Conservation (phyloP, 1,284 basidiomycete species). For the Acaromyces ingoldii region DNA sequence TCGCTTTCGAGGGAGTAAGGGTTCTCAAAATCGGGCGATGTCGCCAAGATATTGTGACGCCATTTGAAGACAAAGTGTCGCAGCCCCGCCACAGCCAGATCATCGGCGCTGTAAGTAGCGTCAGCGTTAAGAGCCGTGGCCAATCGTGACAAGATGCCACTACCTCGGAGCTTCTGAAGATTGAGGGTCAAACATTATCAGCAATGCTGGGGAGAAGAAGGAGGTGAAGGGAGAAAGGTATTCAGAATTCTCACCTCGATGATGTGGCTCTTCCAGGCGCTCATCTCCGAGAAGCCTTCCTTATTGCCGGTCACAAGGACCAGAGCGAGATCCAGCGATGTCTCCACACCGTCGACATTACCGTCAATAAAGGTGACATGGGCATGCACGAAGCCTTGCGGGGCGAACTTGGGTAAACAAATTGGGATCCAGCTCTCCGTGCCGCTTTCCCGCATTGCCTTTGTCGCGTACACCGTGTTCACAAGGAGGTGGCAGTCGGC, state of each 20-base stretch:
- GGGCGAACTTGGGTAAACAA: slow-evolving; percentile 90
- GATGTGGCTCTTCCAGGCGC: slow-evolving; percentile 15
- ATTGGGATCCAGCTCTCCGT: slow-evolving; percentile 88
- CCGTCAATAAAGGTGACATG: slow-evolving; percentile 70
- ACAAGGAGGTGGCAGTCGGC: slow-evolving; percentile 52
- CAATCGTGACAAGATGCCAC: too few species aligned
- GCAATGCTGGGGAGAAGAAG: too few species aligned
- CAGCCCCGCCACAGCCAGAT: slow-evolving; percentile 76
- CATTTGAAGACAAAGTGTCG: slow-evolving; percentile 94
- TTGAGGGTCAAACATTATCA: too few species aligned
- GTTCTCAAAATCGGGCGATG: slow-evolving; percentile 72
- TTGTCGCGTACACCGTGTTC: slow-evolving; percentile 58
- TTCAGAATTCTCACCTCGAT: neutral
- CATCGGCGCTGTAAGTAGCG: slow-evolving; percentile 50
- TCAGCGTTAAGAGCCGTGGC: slow-evolving; percentile 6
- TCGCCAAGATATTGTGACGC: slow-evolving; percentile 77
- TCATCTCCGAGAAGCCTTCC: slow-evolving; percentile 27
- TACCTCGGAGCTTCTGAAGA: too few species aligned
- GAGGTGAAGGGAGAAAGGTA: too few species aligned
- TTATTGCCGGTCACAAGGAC: slow-evolving; percentile 43
- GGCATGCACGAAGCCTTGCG: slow-evolving; percentile 83
- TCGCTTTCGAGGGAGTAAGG: slow-evolving; percentile 66
- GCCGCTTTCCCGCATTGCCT: slow-evolving; percentile 54
- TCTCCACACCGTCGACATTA: slow-evolving; percentile 11
- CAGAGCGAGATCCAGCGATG: slow-evolving; percentile 20